Evolutionary conservation across 345 rosid genomes (phyloP), one percentile per base, ranked within the genome.

Genomic region (Eutrema yunnanense): DNA sequence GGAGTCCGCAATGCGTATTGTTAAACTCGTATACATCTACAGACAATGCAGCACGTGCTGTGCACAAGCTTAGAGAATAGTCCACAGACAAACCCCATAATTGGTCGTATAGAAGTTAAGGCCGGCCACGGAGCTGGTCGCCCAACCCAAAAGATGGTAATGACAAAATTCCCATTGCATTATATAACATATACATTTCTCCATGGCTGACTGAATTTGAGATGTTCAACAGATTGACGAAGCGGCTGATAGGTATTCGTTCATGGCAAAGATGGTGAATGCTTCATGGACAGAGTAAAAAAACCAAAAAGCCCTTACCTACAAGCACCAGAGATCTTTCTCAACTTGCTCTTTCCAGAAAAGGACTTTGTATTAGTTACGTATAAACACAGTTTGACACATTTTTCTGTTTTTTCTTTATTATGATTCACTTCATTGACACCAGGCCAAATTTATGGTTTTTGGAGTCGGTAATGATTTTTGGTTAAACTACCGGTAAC

Each of bases 41-140:
- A 94, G 98, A 91, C 98, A 4, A 68, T 89, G 96, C 96, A 94
- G 64, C 60, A 94, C 41, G 83, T 83, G 56, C 67, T 94, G 49
- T 81, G 90, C 84, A 83, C 92, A 14, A 89, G 96, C 82, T 73
- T 88, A 80, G 92, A 89, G 74, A 83, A 85, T 11, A 89, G 91
- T 79, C 96, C 86, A 4, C 97, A 94, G 80, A 89, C 85, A 62
- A 94, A 91, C 73, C 97, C 95, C 4, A 85, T 94, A 10, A 79
- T 94, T 4, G 96, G 93, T 55, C 92, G 90, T 46, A 91, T 94
- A 4, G 99, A 94, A 69, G 82, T 89, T 9, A 92, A 95, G 72
- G 95, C 97, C 0, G 99, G 97, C 19, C 97, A 92, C 53, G 99
- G 99, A 42, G 93, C 88, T 4, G 97, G 97, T 47, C 96, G 90